Conservation (phyloP, 2,329 filamentous ascomycete species). For the Neurospora crassa region DNA sequence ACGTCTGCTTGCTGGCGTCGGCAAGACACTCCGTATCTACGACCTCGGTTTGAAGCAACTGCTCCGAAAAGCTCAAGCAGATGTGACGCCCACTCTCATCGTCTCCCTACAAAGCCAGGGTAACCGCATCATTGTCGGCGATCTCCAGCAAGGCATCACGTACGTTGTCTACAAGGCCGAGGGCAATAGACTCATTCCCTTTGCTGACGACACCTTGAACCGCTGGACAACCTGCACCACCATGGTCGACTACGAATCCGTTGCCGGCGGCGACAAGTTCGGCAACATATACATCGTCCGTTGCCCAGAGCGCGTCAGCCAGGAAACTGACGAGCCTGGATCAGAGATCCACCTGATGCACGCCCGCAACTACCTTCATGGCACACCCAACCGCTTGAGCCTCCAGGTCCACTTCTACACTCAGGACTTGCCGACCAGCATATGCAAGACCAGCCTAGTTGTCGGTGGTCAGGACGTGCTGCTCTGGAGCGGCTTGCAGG, state of each 20-base stretch:
- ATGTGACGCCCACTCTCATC: constrained; percentile 73
- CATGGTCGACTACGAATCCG: constrained; percentile 97
- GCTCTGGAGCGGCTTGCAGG: constrained; percentile 89
- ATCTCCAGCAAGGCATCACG: constrained; percentile 84
- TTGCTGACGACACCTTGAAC: constrained; percentile 80
- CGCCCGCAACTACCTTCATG: constrained; percentile 81
- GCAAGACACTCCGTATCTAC: constrained; percentile 74
- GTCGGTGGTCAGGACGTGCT: constrained; percentile 86
- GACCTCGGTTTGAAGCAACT: constrained; percentile 90
- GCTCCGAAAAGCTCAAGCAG: constrained; percentile 80
- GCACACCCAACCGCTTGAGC: constrained; percentile 73
- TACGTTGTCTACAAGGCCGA: constrained; percentile 91
- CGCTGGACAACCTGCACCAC: constrained; percentile 85
- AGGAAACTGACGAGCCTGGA: constrained; percentile 85
- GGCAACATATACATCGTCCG: constrained; percentile 92
- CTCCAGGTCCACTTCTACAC: constrained; percentile 83
- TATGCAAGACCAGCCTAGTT: constrained; percentile 82
- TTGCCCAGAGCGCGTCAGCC: constrained; percentile 74
- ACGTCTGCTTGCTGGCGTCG: constrained; percentile 75
- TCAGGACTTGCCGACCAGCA: constrained; percentile 84
- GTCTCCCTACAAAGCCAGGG: constrained; percentile 84
- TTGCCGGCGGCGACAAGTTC: constrained; percentile 93
- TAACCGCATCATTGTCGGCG: constrained; percentile 81
- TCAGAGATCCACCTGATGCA: constrained; percentile 86
- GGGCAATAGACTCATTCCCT: constrained; percentile 86